Evolutionary conservation across 140 eudicot genomes (phyloP), one percentile per base, ranked within the genome.

Genomic region (Ambrosia hybrid): DNA sequence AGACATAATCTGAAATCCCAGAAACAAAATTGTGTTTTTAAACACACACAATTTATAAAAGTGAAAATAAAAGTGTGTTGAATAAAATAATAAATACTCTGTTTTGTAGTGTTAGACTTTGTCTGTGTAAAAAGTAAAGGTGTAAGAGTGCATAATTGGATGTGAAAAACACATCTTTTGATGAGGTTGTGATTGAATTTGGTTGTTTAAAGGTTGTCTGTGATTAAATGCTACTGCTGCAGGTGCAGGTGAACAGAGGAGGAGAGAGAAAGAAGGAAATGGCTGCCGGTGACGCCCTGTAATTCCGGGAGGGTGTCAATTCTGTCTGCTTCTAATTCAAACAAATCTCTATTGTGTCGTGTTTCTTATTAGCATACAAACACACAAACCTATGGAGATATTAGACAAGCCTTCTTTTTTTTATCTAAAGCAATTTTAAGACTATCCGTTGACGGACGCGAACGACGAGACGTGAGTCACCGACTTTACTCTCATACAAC

Each of bases 221-320:
- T 43, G 48, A 43, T 43, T 43, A 9, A 8, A 8, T 43, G 88
- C 85, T 82, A 72, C 80, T 67, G 88, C 76, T 70, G 80, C 83
- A 61, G 88, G 14, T 39, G 83, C 85, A 33, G 76, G 41, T 48
- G 83, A 51, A 56, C 43, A 64, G 81, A 70, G 69, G 21, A 39
- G 26, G 79, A 60, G 81, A 67, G 71, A 78, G 26, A 21, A 68
- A 51, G 65, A 37, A 13, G 38, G 14, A 34, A 52, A 1, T 49
- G 55, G 67, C 57, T 66, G 75, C 71, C 64, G 26, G 81, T 56
- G 83, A 60, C 89, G 70, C 90, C 98, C 95, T 85, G 79, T 86
- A 86, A 86, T 83, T 92, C 85, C 96, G 98, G 69, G 98, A 83
- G 96, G 88, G 80, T 85, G 96, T 89, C 90, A 83, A 86, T 81